These are phyloP conservation scores for Komagataella kurtzmanii DNA, from an alignment of 805 yeast genomes.

Conservation along the genomic window DNA sequence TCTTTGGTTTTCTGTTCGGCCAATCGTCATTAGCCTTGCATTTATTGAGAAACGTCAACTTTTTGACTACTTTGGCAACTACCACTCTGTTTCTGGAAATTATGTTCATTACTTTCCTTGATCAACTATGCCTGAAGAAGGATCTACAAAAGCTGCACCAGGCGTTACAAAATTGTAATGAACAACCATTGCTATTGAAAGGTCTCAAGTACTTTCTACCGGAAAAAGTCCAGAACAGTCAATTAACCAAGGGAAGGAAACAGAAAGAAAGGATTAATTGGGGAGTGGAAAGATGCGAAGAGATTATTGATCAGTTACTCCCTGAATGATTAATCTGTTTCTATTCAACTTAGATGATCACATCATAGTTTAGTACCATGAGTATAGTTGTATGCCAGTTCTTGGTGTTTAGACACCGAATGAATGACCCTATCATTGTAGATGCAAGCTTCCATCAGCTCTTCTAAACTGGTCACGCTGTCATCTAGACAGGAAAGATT, in stretches of 20 bases:
- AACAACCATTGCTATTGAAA: conserved; percentile 41
- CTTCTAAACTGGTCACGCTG: neutral
- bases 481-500: neutral
- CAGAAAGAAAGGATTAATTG: conserved; percentile 48
- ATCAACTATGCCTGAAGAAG: conserved; percentile 40
- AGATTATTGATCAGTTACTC: neutral
- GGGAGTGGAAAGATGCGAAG: conserved; percentile 27
- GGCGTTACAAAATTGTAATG: conserved; percentile 36
- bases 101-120: conserved; percentile 53
- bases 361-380: neutral
- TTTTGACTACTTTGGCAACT: conserved; percentile 50
- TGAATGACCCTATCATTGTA: neutral
- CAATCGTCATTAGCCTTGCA: conserved; percentile 67
- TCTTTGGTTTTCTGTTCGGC: conserved; percentile 65
- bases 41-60: conserved; percentile 58
- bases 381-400: neutral
- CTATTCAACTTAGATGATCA: conserved; percentile 2
- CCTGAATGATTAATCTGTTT: conserved; percentile 1
- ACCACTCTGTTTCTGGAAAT: conserved; percentile 61
- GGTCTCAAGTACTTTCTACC: conserved; percentile 56
- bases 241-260: conserved; percentile 35
- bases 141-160: conserved; percentile 18
- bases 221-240: conserved; percentile 29
- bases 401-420: neutral
- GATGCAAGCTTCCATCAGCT: neutral